Base-by-base conservation (phyloP, 139 green algal species). In the Chlamydomonas incerta region DNA sequence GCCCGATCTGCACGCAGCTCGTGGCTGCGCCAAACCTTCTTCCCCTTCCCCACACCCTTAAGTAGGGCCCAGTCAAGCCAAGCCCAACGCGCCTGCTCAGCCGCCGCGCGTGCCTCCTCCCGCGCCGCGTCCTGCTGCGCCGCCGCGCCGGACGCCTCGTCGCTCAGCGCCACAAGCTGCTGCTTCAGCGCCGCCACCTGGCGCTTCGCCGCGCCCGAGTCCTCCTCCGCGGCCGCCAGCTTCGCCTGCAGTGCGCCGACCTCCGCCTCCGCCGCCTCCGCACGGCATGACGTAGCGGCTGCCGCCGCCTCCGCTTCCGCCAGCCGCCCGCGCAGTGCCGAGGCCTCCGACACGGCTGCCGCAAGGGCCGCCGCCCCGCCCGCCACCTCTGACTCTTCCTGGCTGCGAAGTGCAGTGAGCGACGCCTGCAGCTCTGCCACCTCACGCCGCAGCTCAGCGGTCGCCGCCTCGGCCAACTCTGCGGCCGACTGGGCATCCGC, bases 101-200 rank as follows among this genome's bases (percentile, higher is more conserved):
- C 41, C 23, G 41, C 52, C 2, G 26, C n/a, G 35, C 18, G 21
- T 68, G 21, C 26, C 66, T 62, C 65, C 77, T 86, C 20, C 0
- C 29, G 31, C 69, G 55, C 67, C 33, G 70, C 66, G n/a, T 58
- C 57, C 47, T 91, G 71, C 65, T 87, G 68, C 1, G 31, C 52
- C 23, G 74, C 24, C 24, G 74, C 50, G 52, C 80, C 71, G 0
- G 21, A 47, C 26, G 52, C 34, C 57, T 92, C 55, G 8, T 67
- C 33, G 0, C 17, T 20, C 72, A 87, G 50, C 31, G 24, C 26
- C 37, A 80, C 35, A 69, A 87, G 60, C 41, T 72, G 35, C 35
- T 63, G 70, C 50, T 77, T 52, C 11, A 87, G 70, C 41, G 68
- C 62, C 11, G 37, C 1, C 33, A 91, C 77, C 77, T 89, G 50